A percentile compares a stretch with the other conserved stretches of the same genome.
Conservation (phyloP, 345 rosid species). For the Salix caprea region DNA sequence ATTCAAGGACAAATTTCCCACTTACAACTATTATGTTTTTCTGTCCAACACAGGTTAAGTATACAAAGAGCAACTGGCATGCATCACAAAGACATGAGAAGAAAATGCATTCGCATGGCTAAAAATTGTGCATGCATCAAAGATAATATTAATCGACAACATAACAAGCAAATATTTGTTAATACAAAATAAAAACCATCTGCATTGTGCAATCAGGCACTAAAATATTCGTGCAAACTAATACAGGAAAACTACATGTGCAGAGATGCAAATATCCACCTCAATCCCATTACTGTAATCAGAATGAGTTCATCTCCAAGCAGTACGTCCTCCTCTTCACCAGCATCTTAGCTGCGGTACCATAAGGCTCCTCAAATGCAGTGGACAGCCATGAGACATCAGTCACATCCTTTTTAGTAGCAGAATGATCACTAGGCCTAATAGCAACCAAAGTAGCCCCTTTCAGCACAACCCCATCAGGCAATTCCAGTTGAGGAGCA, state of each 20-base stretch:
- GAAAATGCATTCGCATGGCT: background rate
- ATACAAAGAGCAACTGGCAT: background rate
- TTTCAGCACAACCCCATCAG: constrained; percentile 69
- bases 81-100: background rate
- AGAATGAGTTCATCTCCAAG: constrained; percentile 98
- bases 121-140: background rate
- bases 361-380: constrained; percentile 84
- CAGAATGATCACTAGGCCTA: constrained; percentile 70
- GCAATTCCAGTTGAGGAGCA: constrained; percentile 77
- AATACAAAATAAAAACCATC: background rate
- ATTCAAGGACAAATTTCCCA: background rate
- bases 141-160: background rate
- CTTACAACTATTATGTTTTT: background rate
- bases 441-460: constrained; percentile 97
- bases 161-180: background rate
- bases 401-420: constrained; percentile 52
- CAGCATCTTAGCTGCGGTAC: constrained; percentile 82
- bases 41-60: background rate
- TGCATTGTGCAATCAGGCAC: background rate
- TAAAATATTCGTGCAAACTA: background rate
- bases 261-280: constrained; percentile 20
- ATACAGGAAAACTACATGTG: background rate
- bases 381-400: constrained; percentile 76
- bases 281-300: constrained; percentile 18
- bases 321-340: constrained; percentile 89